phyloP scores from a whole-genome alignment of 108 stramenopile species.

The Cyclotella kingstonii region DNA sequence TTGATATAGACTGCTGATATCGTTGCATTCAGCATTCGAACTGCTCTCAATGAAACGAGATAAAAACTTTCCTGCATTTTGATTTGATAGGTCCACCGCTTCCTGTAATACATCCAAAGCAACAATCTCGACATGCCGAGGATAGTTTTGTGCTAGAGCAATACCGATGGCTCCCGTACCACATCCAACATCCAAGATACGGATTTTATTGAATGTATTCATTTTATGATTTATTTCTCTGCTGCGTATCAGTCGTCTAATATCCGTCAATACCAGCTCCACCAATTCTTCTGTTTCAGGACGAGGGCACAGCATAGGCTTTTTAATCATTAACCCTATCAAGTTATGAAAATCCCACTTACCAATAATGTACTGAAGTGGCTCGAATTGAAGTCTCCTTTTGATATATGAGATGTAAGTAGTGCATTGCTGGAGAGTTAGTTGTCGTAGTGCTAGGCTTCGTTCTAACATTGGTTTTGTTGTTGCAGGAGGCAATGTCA shows the following conservation, averaged over 20 bases:
- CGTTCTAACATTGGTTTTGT: too few species aligned
- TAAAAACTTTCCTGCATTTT: conserved; percentile 70
- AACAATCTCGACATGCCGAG: conserved; percentile 43
- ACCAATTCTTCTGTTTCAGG: conserved; percentile 97
- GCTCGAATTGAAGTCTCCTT: conserved; percentile 66
- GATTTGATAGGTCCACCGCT: conserved; percentile 74
- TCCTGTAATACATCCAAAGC: conserved; percentile 79
- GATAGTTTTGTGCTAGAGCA: conserved; percentile 63
- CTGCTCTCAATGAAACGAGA: background rate
- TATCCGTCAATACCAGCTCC: conserved; percentile 49
- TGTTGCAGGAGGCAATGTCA: conserved; percentile 7
- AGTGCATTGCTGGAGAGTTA: conserved; percentile 48
- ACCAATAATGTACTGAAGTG: conserved; percentile 93
- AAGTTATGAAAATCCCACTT: conserved; percentile 92
- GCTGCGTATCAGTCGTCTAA: conserved; percentile 13
- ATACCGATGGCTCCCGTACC: conserved; percentile 94
- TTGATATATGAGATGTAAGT: conserved; percentile 39
- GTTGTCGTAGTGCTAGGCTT: conserved; percentile 20
- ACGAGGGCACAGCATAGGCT: conserved; percentile 88
- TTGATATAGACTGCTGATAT: conserved; percentile 18
- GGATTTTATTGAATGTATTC: conserved; percentile 9
- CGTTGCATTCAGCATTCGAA: conserved; percentile 1
- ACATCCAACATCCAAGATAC: conserved; percentile 88
- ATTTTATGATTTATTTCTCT: conserved; percentile 1
- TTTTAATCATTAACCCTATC: conserved; percentile 53